Base-by-base conservation (phyloP, 164 flowering plant genomes). In the Cinnamomum chago region DNA sequence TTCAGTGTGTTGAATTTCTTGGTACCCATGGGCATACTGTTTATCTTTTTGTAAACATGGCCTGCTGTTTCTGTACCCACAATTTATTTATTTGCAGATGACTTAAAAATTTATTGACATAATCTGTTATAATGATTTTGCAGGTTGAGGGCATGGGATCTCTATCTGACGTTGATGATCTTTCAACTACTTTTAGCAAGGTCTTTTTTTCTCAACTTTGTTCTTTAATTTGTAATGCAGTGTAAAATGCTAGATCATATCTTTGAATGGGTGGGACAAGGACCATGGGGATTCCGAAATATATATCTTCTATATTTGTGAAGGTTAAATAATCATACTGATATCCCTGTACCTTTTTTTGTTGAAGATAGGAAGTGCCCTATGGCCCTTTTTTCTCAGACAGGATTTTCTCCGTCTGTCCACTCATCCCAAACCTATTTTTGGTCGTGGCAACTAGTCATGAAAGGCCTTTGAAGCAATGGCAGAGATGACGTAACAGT, bases 151-250 rank as follows among this genome's bases (percentile, higher is more conserved):
- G 79, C 70, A 75, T 86, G 71, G 88, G 84, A 60, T 86, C 88
- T 72, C 77, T 85, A 50, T 85, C 88, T 33, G 91, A 90, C 65
- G 76, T 85, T 40, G 93, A 90, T 83, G 90, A 90, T 79, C 85
- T 90, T 60, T 81, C 90, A 62, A 85, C 81, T 51, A 88, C 91
- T 62, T 90, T 86, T 82, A 77, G 84, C 58, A 90, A 88, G 93
- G 93, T 90, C 68, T 76, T 83, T 60, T 60, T 65, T 62, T 47
- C 72, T 58, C 60, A 55, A 55, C 60, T 15, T 55, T 11, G 40
- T 66, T 50, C 67, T 3, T 67, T 27, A 67, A 2, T 14, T 13
- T 30, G 40, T 5, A 33, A 64, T 23, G 50, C 23, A 14, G 12
- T 30, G n/a, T 55, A 67, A 33, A 67, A 20, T 5, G n/a, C 18